A percentile compares a stretch with the other conserved stretches of the same genome.
phyloP scores from a whole-genome alignment of 2,329 filamentous ascomycete genomes.

The Xylaria sp. region DNA sequence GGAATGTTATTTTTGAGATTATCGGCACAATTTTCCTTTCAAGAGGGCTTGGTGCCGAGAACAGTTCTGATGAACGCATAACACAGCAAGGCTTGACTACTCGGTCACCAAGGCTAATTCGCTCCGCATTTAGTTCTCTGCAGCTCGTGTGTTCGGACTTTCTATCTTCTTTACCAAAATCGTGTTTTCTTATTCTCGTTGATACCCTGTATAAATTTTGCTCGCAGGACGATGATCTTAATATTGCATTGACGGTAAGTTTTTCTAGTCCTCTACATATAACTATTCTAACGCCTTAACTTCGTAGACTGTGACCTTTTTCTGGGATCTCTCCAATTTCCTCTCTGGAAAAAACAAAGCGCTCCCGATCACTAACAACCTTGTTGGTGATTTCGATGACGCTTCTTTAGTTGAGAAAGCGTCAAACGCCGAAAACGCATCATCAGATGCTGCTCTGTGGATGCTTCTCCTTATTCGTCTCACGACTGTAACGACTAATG shows the following conservation, averaged over 20 bases:
- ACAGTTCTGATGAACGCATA: constrained; percentile 45
- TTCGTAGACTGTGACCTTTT: constrained; percentile 84
- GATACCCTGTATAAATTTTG: constrained; percentile 91
- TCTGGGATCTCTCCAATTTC: constrained; percentile 95
- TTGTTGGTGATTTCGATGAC: constrained; percentile 66
- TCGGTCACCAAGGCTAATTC: constrained; percentile 78
- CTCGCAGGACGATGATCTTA: constrained; percentile 88
- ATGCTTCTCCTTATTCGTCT: constrained; percentile 78
- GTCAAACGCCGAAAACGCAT: constrained; percentile 65
- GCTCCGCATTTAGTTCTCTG: constrained; percentile 87
- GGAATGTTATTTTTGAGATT: constrained; percentile 86
- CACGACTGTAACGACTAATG: constrained; percentile 76
- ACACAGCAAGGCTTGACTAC: constrained; percentile 57
- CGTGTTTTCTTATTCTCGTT: constrained; percentile 80
- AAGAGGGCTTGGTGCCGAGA: constrained; percentile 48
- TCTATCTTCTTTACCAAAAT: constrained; percentile 74
- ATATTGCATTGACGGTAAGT: constrained; percentile 88
- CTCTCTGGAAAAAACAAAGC: constrained; percentile 70
- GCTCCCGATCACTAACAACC: constrained; percentile 66
- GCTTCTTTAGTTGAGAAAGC: constrained; percentile 67
- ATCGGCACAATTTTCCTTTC: constrained; percentile 81
- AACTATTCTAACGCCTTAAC: constrained; percentile 34
- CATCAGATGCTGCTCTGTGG: constrained; percentile 79
- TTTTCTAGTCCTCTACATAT: background rate
- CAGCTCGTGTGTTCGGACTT: constrained; percentile 97